Conservation (phyloP, 345 rosid species). For the Theobroma cacao region DNA sequence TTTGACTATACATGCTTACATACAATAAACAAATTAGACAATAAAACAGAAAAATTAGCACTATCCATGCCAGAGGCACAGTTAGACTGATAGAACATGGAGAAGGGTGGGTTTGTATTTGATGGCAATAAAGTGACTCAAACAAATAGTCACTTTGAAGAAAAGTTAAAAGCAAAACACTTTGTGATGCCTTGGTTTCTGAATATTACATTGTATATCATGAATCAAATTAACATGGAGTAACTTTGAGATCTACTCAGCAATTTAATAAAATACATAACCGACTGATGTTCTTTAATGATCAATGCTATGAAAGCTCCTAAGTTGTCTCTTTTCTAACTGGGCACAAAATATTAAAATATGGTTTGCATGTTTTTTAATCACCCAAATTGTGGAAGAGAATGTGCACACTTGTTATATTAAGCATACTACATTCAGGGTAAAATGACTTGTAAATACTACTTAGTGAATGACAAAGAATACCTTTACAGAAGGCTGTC, state of each 20-base stretch:
- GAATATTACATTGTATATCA: neutral
- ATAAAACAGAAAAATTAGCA: neutral
- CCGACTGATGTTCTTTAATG: neutral
- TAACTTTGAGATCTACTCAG: neutral
- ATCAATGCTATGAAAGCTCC: neutral
- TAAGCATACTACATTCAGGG: neutral
- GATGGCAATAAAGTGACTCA: neutral
- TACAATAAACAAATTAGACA: neutral
- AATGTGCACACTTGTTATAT: neutral
- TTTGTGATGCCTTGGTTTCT: neutral
- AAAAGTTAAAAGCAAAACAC: neutral
- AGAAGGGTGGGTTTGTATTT: neutral
- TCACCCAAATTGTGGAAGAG: neutral
- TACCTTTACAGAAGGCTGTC: slow-evolving; percentile 84
- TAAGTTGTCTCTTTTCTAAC: neutral
- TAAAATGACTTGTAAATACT: neutral
- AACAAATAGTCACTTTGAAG: neutral
- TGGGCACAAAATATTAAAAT: neutral
- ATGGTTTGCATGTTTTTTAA: neutral
- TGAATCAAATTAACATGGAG: neutral
- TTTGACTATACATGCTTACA: neutral
- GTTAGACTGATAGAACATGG: neutral
- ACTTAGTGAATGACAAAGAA: neutral
- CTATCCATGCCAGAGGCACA: neutral
- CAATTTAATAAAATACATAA: neutral